Conservation (phyloP, 1,284 basidiomycete species). For the Marasmius tenuissimus region DNA sequence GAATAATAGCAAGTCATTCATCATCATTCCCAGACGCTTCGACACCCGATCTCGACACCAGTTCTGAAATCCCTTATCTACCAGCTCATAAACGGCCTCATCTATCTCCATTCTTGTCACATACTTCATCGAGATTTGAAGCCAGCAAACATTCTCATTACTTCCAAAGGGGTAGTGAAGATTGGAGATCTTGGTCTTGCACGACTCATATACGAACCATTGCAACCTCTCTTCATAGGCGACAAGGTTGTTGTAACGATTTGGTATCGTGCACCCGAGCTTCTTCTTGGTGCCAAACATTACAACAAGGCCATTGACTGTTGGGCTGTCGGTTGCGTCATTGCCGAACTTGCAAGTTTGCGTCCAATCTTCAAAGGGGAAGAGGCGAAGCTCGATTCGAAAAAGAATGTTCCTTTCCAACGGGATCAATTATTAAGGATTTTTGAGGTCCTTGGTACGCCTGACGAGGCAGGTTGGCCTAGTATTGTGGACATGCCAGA, state of each 20-base stretch:
- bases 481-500: conserved; percentile 87
- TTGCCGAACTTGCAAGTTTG: conserved; percentile 91
- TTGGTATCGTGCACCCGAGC: conserved; percentile 97
- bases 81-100: conserved; percentile 93
- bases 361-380: conserved; percentile 99
- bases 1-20: conserved; percentile 91
- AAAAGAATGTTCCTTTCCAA: conserved; percentile 94
- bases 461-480: conserved; percentile 87
- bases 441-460: conserved; percentile 91
- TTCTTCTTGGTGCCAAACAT: conserved; percentile 93
- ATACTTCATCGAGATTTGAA: conserved; percentile 97
- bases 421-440: conserved; percentile 94
- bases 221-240: conserved; percentile 84
- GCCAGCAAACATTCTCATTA: conserved; percentile 98
- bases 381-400: conserved; percentile 93
- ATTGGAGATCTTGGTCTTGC: conserved; percentile 97
- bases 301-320: conserved; percentile 95
- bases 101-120: conserved; percentile 94
- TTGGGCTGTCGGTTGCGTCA: conserved; percentile 97
- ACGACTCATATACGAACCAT: conserved; percentile 80
- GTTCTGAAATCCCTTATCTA: conserved; percentile 93
- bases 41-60: conserved; percentile 69
- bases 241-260: conserved; percentile 99
- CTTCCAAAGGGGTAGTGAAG: conserved; percentile 87
- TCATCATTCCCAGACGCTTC: conserved; percentile 90